Percentiles rank a stretch among this genome's conserved stretches.
Evolutionary conservation across 176 grass and related monocot species (phyloP).

Genomic region (Eremochloa ophiuroides): DNA sequence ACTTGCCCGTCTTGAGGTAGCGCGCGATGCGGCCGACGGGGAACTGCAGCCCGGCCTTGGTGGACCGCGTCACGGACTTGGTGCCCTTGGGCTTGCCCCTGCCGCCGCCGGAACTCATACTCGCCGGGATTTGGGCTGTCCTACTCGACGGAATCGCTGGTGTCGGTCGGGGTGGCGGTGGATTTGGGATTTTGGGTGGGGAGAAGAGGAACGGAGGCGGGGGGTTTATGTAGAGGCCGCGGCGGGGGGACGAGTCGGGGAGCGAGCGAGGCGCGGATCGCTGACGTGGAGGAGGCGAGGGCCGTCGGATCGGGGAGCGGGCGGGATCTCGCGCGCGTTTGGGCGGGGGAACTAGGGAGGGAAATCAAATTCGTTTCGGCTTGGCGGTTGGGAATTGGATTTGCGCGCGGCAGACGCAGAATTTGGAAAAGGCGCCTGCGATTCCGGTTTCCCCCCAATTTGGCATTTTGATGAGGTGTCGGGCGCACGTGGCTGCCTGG

Average conservation of each 20-base stretch:
- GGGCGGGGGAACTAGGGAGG: not conserved
- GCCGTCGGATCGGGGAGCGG: not conserved
- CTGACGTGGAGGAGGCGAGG: not conserved
- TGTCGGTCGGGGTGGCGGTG: not conserved
- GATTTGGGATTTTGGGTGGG: not conserved
- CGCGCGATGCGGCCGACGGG: slow-evolving; percentile 72
- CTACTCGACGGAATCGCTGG: not conserved
- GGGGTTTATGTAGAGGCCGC: slow-evolving; percentile 17
- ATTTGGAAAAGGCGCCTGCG: not conserved
- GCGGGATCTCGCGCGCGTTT: not conserved
- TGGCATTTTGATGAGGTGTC: not conserved
- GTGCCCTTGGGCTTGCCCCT: slow-evolving; percentile 45
- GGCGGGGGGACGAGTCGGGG: slow-evolving; percentile 13
- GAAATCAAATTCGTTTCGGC: not conserved
- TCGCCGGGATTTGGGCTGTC: too few relatives aligned
- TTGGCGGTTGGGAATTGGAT: not conserved
- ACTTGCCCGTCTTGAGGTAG: slow-evolving; percentile 80
- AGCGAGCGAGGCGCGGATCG: slow-evolving; percentile 3
- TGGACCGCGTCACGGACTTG: slow-evolving; percentile 43
- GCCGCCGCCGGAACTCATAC: slow-evolving; percentile 49
- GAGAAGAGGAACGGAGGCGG: not conserved
- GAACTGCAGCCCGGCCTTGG: slow-evolving; percentile 78
- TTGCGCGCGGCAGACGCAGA: not conserved
- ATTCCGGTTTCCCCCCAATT: not conserved
- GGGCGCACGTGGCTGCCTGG: not conserved